Base-by-base conservation (phyloP, 805 yeast genomes). In the Zygotorulaspora sp. region DNA sequence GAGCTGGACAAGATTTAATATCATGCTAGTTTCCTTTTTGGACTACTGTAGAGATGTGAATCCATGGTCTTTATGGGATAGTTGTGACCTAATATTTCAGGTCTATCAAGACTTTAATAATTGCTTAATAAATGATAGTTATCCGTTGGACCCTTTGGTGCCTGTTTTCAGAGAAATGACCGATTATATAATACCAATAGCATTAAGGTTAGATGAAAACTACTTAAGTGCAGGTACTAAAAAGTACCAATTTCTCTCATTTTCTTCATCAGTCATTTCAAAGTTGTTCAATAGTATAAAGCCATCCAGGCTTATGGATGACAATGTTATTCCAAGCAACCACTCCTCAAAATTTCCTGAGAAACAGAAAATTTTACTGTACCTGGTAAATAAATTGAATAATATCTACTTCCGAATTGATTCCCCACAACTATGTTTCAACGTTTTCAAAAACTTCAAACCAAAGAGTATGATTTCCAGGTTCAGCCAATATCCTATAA, bases 281-380 rank as follows among this genome's bases (percentile, higher is more conserved):
- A 74, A 72, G 48, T 58, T 78, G 19, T 80, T 80, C 63, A 80
- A 81, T 50, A 69, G 78, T 35, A 74, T 77, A 25, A 66, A 85
- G 26, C 72, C 78, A 5, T 31, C 41, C 8, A 44, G 45, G n/a
- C 25, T 34, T 13, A 15, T 30, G 3, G 30, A 38, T 11, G 38
- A 21, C 7, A 30, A 30, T 25, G 37, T 24, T 19, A 13, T 13
- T 5, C 31, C 30, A 17, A 31, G 29, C 15, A 24, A 29, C 3
- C 29, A 29, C 10, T 4, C 31, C 5, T n/a, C 46, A 60, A 70
- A 47, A 53, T 64, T 44, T 47, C 49, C 58, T 2, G 50, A 40
- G 22, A 76, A 77, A 48, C 76, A 72, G 44, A 55, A 65, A 16
- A 70, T 78, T 20, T 62, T 80, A 30, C 52, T 80, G 16, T 74